Conservation (phyloP, 2,329 filamentous ascomycete genomes). For the Cladosporium sp. region DNA sequence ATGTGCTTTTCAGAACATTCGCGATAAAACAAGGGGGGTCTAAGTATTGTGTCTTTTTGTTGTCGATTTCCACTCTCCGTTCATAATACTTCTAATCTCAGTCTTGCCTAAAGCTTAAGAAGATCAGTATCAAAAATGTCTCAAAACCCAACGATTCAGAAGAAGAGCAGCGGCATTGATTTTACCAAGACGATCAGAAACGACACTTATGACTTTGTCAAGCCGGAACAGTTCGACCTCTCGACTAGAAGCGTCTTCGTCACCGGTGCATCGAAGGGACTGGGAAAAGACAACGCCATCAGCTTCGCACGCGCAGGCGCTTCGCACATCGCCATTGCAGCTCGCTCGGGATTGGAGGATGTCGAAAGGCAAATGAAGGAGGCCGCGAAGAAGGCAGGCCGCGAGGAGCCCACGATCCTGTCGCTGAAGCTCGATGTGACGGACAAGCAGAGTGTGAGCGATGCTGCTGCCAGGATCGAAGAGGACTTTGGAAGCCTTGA, state of each 20-base stretch:
- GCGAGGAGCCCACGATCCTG: slow-evolving; percentile 43
- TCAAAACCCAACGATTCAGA: slow-evolving; percentile 8
- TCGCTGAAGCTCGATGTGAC: slow-evolving; percentile 48
- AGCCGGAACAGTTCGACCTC: slow-evolving; percentile 34
- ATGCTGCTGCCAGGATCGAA: slow-evolving; percentile 38
- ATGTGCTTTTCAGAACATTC: not conserved
- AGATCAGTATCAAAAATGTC: slow-evolving; percentile 12
- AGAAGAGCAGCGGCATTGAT: slow-evolving; percentile 16
- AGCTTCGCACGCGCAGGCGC: slow-evolving; percentile 58
- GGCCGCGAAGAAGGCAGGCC: slow-evolving; percentile 39
- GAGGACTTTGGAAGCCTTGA: slow-evolving; percentile 37
- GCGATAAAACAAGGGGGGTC: not conserved
- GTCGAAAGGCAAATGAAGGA: slow-evolving; percentile 39
- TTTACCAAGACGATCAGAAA: slow-evolving; percentile 34
- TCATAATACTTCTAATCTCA: not conserved
- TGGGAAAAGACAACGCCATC: slow-evolving; percentile 54
- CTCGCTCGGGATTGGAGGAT: slow-evolving; percentile 50
- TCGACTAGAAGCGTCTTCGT: slow-evolving; percentile 51
- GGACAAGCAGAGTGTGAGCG: slow-evolving; percentile 38
- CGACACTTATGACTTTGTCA: slow-evolving; percentile 55
- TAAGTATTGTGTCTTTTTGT: not conserved
- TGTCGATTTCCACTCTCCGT: not conserved
- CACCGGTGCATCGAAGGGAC: slow-evolving; percentile 45
- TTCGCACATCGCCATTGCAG: slow-evolving; percentile 54
- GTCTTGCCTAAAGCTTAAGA: not conserved